phyloP scores from a whole-genome alignment of 768 basidiomycete genomes.

The Gyrodon lividus region DNA sequence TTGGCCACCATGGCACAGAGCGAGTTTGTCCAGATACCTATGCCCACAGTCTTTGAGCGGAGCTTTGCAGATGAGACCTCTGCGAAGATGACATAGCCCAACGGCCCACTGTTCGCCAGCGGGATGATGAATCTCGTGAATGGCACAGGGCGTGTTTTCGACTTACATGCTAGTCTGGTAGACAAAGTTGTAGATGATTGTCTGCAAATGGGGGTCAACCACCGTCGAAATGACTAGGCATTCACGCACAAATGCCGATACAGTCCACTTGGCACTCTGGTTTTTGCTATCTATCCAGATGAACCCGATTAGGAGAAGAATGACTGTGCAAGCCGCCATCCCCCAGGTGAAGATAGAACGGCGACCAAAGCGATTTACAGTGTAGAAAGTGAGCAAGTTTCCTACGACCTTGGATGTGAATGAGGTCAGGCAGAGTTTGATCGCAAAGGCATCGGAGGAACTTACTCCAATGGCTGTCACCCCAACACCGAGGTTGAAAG shows the following conservation, averaged over 20 bases:
- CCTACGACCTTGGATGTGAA: conserved; percentile 17
- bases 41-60: conserved; percentile 30
- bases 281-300: conserved; percentile 19
- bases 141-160: no score
- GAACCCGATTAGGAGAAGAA: conserved; percentile 28
- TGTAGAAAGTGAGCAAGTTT: conserved; percentile 27
- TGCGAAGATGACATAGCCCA: conserved; percentile 28
- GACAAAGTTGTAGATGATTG: conserved; percentile 31
- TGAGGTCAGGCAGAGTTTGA: background rate
- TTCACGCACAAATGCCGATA: conserved; percentile 21
- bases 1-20: conserved; percentile 26
- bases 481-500: conserved; percentile 33
- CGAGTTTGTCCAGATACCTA: conserved; percentile 26
- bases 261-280: conserved; percentile 20
- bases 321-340: conserved; percentile 21
- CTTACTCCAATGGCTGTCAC: conserved; percentile 28
- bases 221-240: background rate
- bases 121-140: background rate
- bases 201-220: conserved; percentile 13
- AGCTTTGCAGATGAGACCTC: conserved; percentile 31
- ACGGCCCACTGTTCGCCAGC: conserved; percentile 21
- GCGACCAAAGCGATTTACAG: conserved; percentile 23
- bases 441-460: background rate
- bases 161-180: conserved; percentile 28
- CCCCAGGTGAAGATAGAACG: conserved; percentile 30